Conservation (phyloP, 768 basidiomycete genomes). For the Phlegmacium glaucopus region DNA sequence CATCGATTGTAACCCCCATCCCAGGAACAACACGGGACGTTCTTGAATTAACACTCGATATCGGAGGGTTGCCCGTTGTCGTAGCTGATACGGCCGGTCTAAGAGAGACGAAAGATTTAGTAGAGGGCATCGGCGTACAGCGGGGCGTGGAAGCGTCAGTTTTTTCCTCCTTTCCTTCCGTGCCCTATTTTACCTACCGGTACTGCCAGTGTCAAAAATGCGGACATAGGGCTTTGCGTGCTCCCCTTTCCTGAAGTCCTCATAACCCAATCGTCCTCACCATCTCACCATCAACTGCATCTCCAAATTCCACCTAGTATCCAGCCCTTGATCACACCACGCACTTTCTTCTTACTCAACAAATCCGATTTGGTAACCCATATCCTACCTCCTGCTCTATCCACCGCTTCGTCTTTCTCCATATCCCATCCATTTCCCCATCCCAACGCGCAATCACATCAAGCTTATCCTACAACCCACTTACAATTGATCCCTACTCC, state of each 20-base stretch:
- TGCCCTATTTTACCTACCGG: neutral
- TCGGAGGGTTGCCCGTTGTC: slow-evolving; percentile 81
- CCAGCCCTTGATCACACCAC: slow-evolving; percentile 41
- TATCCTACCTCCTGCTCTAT: too few species aligned
- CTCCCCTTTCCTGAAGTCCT: slow-evolving; percentile 60
- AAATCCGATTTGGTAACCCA: slow-evolving; percentile 56
- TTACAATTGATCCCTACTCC: too few species aligned
- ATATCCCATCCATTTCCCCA: slow-evolving; percentile 8
- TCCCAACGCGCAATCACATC: neutral
- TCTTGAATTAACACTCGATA: slow-evolving; percentile 80
- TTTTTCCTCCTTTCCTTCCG: neutral
- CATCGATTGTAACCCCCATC: slow-evolving; percentile 84
- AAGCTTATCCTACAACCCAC: too few species aligned
- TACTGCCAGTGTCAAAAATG: slow-evolving; percentile 49
- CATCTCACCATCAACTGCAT: slow-evolving; percentile 9
- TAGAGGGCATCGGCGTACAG: slow-evolving; percentile 81
- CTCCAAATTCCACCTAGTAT: slow-evolving; percentile 45
- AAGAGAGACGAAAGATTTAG: slow-evolving; percentile 60
- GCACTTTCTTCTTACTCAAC: slow-evolving; percentile 75
- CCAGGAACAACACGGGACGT: slow-evolving; percentile 91
- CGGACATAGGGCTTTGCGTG: slow-evolving; percentile 80
- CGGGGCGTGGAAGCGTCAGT: slow-evolving; percentile 68
- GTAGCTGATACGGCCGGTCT: slow-evolving; percentile 88
- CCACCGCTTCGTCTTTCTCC: too few species aligned
- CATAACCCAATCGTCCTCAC: neutral